Conservation (phyloP, 2,329 filamentous ascomycete species). For the Aspergillus sergii region DNA sequence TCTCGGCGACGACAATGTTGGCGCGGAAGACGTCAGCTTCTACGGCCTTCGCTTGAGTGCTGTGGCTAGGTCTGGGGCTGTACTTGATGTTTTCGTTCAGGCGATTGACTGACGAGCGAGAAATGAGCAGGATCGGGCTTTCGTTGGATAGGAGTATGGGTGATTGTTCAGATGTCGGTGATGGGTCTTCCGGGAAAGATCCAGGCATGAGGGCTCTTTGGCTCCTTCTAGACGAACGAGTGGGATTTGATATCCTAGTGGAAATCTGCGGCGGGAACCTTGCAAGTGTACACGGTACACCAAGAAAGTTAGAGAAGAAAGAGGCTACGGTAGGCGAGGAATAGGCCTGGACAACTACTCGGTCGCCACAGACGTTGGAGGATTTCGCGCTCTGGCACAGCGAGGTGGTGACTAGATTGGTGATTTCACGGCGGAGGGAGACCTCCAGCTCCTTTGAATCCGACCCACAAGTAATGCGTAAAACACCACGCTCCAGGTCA, state of each 20-base stretch:
- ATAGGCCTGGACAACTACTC: constrained; percentile 72
- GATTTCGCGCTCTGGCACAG: constrained; percentile 50
- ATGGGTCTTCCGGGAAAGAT: constrained; percentile 52
- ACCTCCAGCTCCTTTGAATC: constrained; percentile 38
- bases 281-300: constrained; percentile 79
- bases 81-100: constrained; percentile 73
- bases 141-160: constrained; percentile 86
- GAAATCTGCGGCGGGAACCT: constrained; percentile 74
- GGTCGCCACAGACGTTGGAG: constrained; percentile 82
- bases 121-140: constrained; percentile 86
- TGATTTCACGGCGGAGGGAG: constrained; percentile 35
- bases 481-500: constrained; percentile 67
- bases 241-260: constrained; percentile 51
- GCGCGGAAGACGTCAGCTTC: constrained; percentile 79
- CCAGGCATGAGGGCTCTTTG: constrained; percentile 50
- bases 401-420: constrained; percentile 66
- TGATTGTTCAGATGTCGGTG: constrained; percentile 50
- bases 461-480: constrained; percentile 58
- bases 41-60: constrained; percentile 56
- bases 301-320: constrained; percentile 78
- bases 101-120: constrained; percentile 73
- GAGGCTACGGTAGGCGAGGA: constrained; percentile 63
- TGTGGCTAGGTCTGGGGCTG: constrained; percentile 36
- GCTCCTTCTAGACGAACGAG: constrained; percentile 29
- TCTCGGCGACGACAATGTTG: constrained; percentile 75